Conservation (phyloP, 495 filamentous ascomycete species). For the Pyrenopolyporus hunteri region DNA sequence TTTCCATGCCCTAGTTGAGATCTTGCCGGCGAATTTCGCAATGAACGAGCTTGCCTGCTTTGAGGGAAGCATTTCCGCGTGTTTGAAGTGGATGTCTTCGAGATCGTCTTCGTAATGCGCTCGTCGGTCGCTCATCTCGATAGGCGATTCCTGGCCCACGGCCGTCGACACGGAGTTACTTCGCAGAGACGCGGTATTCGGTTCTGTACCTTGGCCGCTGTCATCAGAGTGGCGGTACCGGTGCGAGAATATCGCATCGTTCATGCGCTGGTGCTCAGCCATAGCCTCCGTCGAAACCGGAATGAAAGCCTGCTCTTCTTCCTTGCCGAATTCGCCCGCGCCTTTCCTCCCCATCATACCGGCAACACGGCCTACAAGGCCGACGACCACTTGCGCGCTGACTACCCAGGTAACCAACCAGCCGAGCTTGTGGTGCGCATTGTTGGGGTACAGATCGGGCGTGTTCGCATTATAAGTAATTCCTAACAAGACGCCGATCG, state of each 20-base stretch:
- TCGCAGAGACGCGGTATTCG: slow-evolving; percentile 67
- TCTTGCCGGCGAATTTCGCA: slow-evolving; percentile 42
- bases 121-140: slow-evolving; percentile 58
- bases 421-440: slow-evolving; percentile 86
- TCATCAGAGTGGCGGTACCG: slow-evolving; percentile 77
- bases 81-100: slow-evolving; percentile 44
- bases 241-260: slow-evolving; percentile 46
- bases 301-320: slow-evolving; percentile 62
- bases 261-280: slow-evolving; percentile 61
- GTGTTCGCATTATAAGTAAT: slow-evolving; percentile 82
- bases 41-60: slow-evolving; percentile 41
- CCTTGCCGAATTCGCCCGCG: slow-evolving; percentile 29
- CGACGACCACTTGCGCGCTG: slow-evolving; percentile 69
- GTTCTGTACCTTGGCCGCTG: slow-evolving; percentile 88
- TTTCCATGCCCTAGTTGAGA: slow-evolving; percentile 53
- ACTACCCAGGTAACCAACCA: slow-evolving; percentile 82
- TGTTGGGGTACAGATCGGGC: slow-evolving; percentile 86
- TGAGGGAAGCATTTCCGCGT: slow-evolving; percentile 43
- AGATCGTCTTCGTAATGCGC: slow-evolving; percentile 57
- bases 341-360: slow-evolving; percentile 41
- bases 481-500: slow-evolving; percentile 70
- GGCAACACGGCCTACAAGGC: slow-evolving; percentile 62
- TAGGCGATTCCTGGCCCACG: slow-evolving; percentile 57
- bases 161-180: slow-evolving; percentile 66
- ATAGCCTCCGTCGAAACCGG: slow-evolving; percentile 72